phyloP scores from a whole-genome alignment of 768 basidiomycete genomes.

The Mycena chlorophos region DNA sequence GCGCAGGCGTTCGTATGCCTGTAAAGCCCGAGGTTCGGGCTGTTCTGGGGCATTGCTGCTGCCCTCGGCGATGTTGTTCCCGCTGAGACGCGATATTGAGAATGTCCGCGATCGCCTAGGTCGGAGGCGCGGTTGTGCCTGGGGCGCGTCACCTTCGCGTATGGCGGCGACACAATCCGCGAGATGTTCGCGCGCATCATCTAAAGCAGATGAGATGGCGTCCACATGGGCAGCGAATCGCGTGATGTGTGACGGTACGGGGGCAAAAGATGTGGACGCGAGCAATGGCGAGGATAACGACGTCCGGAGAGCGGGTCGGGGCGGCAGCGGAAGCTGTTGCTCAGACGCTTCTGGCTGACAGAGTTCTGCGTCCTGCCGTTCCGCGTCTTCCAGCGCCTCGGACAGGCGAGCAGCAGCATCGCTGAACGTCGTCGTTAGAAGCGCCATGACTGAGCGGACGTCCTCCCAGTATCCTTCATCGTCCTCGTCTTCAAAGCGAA shows the following conservation, averaged over 20 bases:
- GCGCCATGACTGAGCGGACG: slow-evolving; percentile 69
- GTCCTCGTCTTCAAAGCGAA: slow-evolving; percentile 70
- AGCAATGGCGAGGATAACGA: slow-evolving; percentile 15
- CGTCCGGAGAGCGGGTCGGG: slow-evolving; percentile 15
- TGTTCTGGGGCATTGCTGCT: slow-evolving; percentile 15
- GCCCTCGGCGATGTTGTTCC: too few relatives aligned
- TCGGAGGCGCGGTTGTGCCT: slow-evolving; percentile 21
- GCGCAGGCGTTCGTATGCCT: slow-evolving; percentile 73
- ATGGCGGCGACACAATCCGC: slow-evolving; percentile 61
- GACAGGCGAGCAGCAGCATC: slow-evolving; percentile 64
- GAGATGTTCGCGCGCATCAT: slow-evolving; percentile 70
- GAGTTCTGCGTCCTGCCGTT: slow-evolving; percentile 53
- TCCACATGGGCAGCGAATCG: slow-evolving; percentile 76
- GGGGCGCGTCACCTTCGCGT: slow-evolving; percentile 37
- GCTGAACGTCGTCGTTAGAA: slow-evolving; percentile 65
- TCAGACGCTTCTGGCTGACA: slow-evolving; percentile 44
- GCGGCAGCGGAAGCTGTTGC: slow-evolving; percentile 3
- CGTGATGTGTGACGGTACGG: slow-evolving; percentile 66
- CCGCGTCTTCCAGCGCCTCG: slow-evolving; percentile 62
- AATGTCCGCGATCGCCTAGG: slow-evolving; percentile 22
- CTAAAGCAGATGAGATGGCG: slow-evolving; percentile 63
- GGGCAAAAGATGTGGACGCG: slow-evolving; percentile 58
- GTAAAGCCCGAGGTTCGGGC: slow-evolving; percentile 52
- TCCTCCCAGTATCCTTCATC: slow-evolving; percentile 86
- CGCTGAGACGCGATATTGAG: slow-evolving; percentile 7